These are phyloP conservation scores for Brasenia schreberi DNA, from an alignment of 164 flowering plant genomes.

Conservation along the genomic window DNA sequence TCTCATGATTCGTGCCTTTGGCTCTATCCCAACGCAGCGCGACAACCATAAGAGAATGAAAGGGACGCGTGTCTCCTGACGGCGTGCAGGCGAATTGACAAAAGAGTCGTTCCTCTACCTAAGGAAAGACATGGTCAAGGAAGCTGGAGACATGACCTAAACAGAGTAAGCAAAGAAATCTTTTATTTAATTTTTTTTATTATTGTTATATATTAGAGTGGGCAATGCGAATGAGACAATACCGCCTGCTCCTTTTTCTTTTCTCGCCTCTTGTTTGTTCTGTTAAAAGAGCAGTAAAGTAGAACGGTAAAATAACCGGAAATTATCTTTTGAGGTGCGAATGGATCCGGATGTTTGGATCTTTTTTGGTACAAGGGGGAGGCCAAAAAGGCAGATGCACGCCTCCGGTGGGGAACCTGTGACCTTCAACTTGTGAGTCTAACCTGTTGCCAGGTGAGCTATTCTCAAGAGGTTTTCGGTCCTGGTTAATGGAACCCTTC, in stretches of 20 bases:
- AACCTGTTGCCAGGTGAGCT: too few species aligned
- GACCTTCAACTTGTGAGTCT: too few species aligned
- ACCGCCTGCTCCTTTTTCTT: too few species aligned
- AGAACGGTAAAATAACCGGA: too few species aligned
- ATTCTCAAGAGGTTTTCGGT: too few species aligned
- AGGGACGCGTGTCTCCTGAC: not conserved
- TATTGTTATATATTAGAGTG: not conserved
- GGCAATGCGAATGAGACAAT: not conserved
- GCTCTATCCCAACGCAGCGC: not conserved
- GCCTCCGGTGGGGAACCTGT: too few species aligned
- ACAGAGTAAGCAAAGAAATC: not conserved
- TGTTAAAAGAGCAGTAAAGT: not conserved
- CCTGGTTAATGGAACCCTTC: too few species aligned
- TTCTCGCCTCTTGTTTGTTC: too few species aligned
- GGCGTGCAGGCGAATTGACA: not conserved
- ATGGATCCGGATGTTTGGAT: not conserved
- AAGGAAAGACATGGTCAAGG: not conserved
- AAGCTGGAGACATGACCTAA: not conserved
- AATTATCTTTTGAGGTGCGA: not conserved
- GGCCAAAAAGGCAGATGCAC: not conserved
- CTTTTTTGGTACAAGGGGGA: not conserved
- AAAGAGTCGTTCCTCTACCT: not conserved
- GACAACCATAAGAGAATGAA: not conserved
- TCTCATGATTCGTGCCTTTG: not conserved
- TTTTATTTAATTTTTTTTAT: too few species aligned